These are phyloP conservation scores for Clarireedia hainanense DNA, from an alignment of 2,329 filamentous ascomycete genomes.

Conservation along the genomic window DNA sequence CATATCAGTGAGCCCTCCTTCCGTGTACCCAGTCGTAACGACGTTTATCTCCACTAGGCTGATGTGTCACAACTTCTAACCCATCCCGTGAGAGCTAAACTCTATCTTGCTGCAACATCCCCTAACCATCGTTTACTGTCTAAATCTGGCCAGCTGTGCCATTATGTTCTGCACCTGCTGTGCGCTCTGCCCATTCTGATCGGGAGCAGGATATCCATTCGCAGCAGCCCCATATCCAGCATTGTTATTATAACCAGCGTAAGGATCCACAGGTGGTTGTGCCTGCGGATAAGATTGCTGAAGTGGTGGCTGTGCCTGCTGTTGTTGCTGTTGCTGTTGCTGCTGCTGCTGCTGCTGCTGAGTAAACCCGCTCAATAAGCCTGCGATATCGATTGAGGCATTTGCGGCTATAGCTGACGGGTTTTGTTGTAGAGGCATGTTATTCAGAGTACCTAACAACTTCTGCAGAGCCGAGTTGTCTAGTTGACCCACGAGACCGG, in stretches of 20 bases:
- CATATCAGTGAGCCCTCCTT: no score
- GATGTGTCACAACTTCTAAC: no score
- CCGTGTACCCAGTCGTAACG: no score
- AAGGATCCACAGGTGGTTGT: constrained; percentile 10
- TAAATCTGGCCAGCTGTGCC: constrained; percentile 60
- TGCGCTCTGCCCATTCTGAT: constrained; percentile 31
- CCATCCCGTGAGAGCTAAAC: not conserved
- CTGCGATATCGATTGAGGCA: constrained; percentile 28
- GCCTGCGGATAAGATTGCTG: constrained; percentile 22
- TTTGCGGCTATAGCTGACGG: constrained; percentile 27
- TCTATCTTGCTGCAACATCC: not conserved
- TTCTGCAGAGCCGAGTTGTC: constrained; percentile 65
- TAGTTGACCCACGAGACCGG: constrained; percentile 57
- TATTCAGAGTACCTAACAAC: constrained; percentile 51
- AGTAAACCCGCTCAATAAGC: constrained; percentile 26
- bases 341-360: constrained; percentile 27
- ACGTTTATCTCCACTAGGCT: no score
- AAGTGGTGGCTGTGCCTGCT: constrained; percentile 28
- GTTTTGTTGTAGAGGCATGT: constrained; percentile 18
- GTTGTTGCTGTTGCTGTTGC: constrained; percentile 31
- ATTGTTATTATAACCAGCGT: not conserved
- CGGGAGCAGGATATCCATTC: constrained; percentile 9
- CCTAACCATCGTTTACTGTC: constrained; percentile 35
- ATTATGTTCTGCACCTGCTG: constrained; percentile 65
- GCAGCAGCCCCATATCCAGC: not conserved